Base-by-base conservation (phyloP, 106 monocot species). In the Dioscorea dumetorum region DNA sequence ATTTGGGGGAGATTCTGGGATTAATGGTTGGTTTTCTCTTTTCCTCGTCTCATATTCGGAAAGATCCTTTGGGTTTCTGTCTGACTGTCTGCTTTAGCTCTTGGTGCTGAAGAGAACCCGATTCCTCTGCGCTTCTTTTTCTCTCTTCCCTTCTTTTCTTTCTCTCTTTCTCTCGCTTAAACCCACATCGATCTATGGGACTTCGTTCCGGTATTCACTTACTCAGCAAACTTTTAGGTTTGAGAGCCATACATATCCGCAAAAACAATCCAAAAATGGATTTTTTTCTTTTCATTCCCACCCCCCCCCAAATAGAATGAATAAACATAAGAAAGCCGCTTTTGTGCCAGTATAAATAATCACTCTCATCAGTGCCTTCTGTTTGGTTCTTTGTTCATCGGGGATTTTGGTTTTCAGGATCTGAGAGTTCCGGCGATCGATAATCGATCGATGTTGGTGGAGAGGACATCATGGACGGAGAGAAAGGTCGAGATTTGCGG, bases 91-190 rank as follows among this genome's bases (percentile, higher is more conserved):
- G 63, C 33, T 34, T 50, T 54, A 33, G n/a, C 64, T 64, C 12
- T 17, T 33, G 60, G 33, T 59, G 24, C 16, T 17, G 28, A 22
- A 0, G 31, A 41, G 72, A 72, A 72, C 64, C 72, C 5, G 64
- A 64, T 64, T 72, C 64, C 22, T 54, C 33, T 48, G 35, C 6
- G 21, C 63, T 48, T 24, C 49, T 60, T 19, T 20, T 60, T 35
- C 22, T 23, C 51, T 48, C 31, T 35, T 41, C 31, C 60, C 28
- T 16, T 52, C 20, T n/a, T 56, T 18, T 56, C 18, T 33, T 18
- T 72, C 49, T 71, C 4, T 63, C 61, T 19, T 10, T 49, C 9
- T 51, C 24, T 33, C 58, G 15, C 2, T 15, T 54, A 54, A 18
- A 54, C 19, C 15, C 4, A 0, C 19, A 54, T 54, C 54, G 15